Base-by-base conservation (phyloP, 148 eudicot genomes). In the Arctostaphylos glauca region DNA sequence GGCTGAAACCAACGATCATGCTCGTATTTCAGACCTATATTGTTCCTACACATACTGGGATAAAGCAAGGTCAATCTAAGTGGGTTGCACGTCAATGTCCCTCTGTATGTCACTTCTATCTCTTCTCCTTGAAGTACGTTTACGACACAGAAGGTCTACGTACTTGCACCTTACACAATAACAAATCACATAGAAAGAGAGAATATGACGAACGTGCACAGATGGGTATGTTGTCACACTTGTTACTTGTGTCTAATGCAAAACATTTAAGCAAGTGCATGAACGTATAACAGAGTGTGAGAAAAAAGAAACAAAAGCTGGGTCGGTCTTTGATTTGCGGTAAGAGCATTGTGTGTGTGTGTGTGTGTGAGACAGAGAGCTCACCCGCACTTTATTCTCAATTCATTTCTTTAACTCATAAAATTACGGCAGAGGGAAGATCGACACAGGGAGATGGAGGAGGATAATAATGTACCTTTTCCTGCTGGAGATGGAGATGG, bases 311-410 rank as follows among this genome's bases (percentile, higher is more conserved):
- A 19, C 21, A 15, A 18, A 55, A 81, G 7, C 83, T 72, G 77
- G 77, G 77, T 55, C 52, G 54, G 83, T 66, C 81, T 84, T 70
- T 68, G 74, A 50, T 52, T 73, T 38, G 16, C 54, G 80, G 49
- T 68, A 60, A 58, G 50, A 70, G 80, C 25, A n/a, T n/a, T n/a
- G n/a, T n/a, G n/a, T n/a, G n/a, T n/a, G n/a, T n/a, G n/a, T n/a
- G 15, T 4, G 54, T 46, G 15, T 5, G 77, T n/a, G 77, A 55
- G 77, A 86, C 81, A 77, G 56, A 59, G 31, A 15, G 66, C 59
- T 73, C 41, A 14, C 54, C 47, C 21, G 59, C 93, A 90, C 92
- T 91, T 91, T 91, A 89, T 90, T 87, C 90, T 86, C 91, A 79
- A 87, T 90, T 88, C 84, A 84, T 82, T 86, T 5, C 87, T 90